A percentile compares a stretch with the other conserved stretches of the same genome.
These are phyloP conservation scores for Auriscalpium vulgare DNA, from an alignment of 768 basidiomycete genomes.

Conservation along the genomic window DNA sequence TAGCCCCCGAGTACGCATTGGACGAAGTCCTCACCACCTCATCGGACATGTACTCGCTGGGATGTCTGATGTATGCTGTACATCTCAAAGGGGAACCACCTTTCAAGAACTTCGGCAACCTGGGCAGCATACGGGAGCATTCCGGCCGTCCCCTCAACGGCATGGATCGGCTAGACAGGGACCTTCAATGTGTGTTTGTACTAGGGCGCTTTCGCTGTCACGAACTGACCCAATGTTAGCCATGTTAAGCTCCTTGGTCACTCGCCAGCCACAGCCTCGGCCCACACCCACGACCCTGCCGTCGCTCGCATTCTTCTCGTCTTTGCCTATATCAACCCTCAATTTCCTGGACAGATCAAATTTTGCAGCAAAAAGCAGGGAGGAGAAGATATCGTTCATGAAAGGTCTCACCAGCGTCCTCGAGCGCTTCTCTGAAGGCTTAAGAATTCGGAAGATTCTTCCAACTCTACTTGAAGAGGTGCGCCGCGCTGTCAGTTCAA, in stretches of 20 bases:
- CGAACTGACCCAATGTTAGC: conserved; percentile 32
- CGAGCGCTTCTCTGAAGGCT: conserved; percentile 78
- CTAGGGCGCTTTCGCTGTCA: background rate
- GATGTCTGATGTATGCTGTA: conserved; percentile 85
- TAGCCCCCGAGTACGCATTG: conserved; percentile 91
- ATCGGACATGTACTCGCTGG: conserved; percentile 91
- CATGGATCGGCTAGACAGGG: conserved; percentile 57
- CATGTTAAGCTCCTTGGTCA: conserved; percentile 73
- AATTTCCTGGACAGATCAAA: conserved; percentile 94
- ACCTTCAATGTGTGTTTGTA: conserved; percentile 55
- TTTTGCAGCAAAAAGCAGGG: conserved; percentile 87
- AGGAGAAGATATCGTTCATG: conserved; percentile 96
- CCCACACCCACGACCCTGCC: conserved; percentile 77
- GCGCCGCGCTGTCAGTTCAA: conserved; percentile 8
- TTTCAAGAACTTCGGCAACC: conserved; percentile 75
- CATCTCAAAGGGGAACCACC: conserved; percentile 85
- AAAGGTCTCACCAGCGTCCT: conserved; percentile 79
- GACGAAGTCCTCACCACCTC: conserved; percentile 82
- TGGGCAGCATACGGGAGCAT: conserved; percentile 62
- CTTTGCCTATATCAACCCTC: conserved; percentile 89
- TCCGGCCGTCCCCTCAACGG: conserved; percentile 55
- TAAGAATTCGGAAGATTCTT: conserved; percentile 81
- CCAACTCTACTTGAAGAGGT: conserved; percentile 93
- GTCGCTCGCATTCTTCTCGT: conserved; percentile 87
- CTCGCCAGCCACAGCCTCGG: conserved; percentile 63